These are phyloP conservation scores for Lasiosphaeria miniovina DNA, from an alignment of 495 filamentous ascomycete genomes.

Conservation along the genomic window DNA sequence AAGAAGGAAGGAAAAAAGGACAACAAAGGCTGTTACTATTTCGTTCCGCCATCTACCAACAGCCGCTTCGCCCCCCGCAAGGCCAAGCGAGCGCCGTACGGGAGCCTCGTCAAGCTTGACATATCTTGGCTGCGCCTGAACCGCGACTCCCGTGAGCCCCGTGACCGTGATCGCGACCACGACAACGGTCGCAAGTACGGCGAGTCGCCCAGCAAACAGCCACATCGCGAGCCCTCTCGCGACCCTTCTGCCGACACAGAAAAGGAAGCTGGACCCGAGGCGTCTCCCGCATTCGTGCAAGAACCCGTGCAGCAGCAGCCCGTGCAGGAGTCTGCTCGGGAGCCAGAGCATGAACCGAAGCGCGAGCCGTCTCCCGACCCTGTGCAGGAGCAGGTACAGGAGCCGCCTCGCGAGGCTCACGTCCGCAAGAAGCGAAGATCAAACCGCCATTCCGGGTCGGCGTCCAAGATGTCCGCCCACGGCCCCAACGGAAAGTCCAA, in stretches of 20 bases:
- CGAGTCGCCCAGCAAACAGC: conserved; percentile 12
- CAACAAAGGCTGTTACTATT: conserved; percentile 48
- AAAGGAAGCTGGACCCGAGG: conserved; percentile 7
- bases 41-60: conserved; percentile 36
- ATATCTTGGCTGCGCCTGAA: conserved; percentile 22
- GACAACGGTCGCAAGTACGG: conserved; percentile 3
- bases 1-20: conserved; percentile 49
- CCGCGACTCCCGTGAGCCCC: conserved; percentile 8
- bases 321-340: conserved; percentile 4
- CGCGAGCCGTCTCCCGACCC: conserved; percentile 8
- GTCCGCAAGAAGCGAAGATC: conserved; percentile 33
- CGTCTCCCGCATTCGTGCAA: conserved; percentile 4
- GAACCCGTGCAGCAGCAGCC: conserved; percentile 5
- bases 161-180: conserved; percentile 20
- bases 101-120: conserved; percentile 40
- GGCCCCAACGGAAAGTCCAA: conserved; percentile 24
- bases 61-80: conserved; percentile 32
- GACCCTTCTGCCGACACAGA: conserved; percentile 10
- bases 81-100: conserved; percentile 41
- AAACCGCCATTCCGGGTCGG: conserved; percentile 16
- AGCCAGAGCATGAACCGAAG: conserved; percentile 11
- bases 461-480: conserved; percentile 21
- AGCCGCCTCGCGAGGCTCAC: conserved; percentile 16
- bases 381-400: conserved; percentile 6
- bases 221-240: conserved; percentile 10